Conservation (phyloP, 2,329 filamentous ascomycete genomes). For the Colletotrichum sp. region DNA sequence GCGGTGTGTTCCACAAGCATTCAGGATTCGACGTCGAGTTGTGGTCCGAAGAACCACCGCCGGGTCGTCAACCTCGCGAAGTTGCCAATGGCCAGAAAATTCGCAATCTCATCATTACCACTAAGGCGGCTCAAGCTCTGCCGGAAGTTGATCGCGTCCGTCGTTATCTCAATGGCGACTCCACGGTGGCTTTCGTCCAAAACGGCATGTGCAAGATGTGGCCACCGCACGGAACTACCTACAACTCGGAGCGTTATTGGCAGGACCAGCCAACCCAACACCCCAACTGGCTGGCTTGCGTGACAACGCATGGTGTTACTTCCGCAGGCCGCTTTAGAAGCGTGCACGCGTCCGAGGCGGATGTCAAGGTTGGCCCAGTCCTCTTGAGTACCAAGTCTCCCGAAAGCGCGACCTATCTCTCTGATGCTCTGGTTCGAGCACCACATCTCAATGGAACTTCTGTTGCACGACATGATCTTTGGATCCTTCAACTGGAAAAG, state of each 20-base stretch:
- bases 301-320: constrained; percentile 62
- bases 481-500: constrained; percentile 80
- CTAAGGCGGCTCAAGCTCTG: constrained; percentile 75
- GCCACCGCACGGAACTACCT: constrained; percentile 54
- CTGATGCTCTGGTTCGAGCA: constrained; percentile 44
- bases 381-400: constrained; percentile 27
- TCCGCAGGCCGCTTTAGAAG: constrained; percentile 56
- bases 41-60: constrained; percentile 53
- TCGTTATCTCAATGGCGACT: constrained; percentile 64
- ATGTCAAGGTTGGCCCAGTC: constrained; percentile 53
- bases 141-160: constrained; percentile 63
- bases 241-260: constrained; percentile 45
- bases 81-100: constrained; percentile 53
- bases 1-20: constrained; percentile 32
- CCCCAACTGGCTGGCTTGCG: constrained; percentile 76
- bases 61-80: constrained; percentile 40
- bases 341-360: constrained; percentile 55
- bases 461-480: constrained; percentile 49
- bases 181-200: constrained; percentile 83
- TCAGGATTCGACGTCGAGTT: constrained; percentile 56
- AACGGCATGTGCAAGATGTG: constrained; percentile 81
- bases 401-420: constrained; percentile 38
- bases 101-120: constrained; percentile 76
- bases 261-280: constrained; percentile 23
- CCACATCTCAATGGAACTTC: constrained; percentile 45